A percentile compares a stretch with the other conserved stretches of the same genome.
Evolutionary conservation across 73 alveolate genomes (phyloP).

Genomic region (Tetrahymena elliotti): DNA sequence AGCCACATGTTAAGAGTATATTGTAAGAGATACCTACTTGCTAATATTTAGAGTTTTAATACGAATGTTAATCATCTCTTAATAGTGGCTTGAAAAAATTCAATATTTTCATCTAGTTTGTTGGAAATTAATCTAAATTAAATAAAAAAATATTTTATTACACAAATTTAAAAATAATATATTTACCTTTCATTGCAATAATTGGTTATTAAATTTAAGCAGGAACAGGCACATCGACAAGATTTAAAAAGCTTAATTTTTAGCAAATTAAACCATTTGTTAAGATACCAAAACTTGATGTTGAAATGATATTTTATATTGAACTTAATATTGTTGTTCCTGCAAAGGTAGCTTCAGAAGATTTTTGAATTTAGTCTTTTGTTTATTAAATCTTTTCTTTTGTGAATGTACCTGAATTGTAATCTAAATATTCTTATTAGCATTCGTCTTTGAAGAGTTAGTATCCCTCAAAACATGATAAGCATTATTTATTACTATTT

Average conservation of each 20-base stretch:
- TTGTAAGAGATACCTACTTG: neutral
- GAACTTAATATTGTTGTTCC: neutral
- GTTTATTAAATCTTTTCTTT: neutral
- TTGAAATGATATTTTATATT: neutral
- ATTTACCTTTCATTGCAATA: neutral
- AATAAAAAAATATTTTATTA: too few relatives aligned
- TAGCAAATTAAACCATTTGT: neutral
- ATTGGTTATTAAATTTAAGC: neutral
- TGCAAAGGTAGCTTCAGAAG: neutral
- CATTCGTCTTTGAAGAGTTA: neutral
- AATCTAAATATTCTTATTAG: too few relatives aligned
- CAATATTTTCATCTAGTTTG: neutral
- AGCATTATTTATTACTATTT: neutral
- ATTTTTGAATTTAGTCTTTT: neutral
- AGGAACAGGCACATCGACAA: neutral
- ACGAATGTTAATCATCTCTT: neutral
- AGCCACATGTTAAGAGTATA: neutral
- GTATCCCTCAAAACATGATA: neutral
- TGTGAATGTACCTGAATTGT: neutral
- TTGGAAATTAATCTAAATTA: neutral
- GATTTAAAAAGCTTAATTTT: neutral
- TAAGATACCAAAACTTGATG: neutral
- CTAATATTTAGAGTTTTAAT: neutral
- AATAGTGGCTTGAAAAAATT: neutral
- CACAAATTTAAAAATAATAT: too few relatives aligned